Evolutionary conservation across 2,329 filamentous ascomycete genomes (phyloP).

Genomic region (Aureobasidium zeae): DNA sequence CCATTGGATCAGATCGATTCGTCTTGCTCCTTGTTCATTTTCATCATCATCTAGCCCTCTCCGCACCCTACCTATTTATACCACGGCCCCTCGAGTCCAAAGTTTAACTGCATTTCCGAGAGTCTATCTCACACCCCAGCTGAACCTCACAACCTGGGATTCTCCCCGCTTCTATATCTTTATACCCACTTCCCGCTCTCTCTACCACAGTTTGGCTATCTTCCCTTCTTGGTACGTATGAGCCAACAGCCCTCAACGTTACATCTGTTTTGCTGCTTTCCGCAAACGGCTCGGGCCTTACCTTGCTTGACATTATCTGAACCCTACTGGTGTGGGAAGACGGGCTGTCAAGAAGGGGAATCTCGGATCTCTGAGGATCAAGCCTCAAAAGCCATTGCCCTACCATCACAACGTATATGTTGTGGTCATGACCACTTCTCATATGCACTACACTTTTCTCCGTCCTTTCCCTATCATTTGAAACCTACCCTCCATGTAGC

Average conservation of each 20-base stretch:
- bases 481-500: not conserved
- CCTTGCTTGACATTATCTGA: not conserved
- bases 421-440: not conserved
- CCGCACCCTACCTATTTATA: too few species aligned
- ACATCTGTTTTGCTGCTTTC: not conserved
- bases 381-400: conserved; percentile 14
- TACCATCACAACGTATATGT: conserved; percentile 12
- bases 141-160: conserved; percentile 1
- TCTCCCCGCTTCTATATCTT: not conserved
- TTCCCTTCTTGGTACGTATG: conserved; percentile 2
- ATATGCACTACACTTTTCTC: not conserved
- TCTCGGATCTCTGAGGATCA: conserved; percentile 5
- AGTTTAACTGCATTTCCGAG: not conserved
- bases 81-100: too few species aligned
- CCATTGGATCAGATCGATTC: conserved; percentile 7
- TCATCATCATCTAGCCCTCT: too few species aligned
- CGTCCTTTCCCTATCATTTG: not conserved
- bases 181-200: not conserved
- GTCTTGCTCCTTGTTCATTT: not conserved
- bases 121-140: conserved; percentile 11
- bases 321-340: not conserved
- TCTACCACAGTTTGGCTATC: not conserved
- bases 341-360: not conserved
- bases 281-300: not conserved
- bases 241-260: not conserved